phyloP scores from a whole-genome alignment of 106 monocot species.

The Vanilla planifolia region DNA sequence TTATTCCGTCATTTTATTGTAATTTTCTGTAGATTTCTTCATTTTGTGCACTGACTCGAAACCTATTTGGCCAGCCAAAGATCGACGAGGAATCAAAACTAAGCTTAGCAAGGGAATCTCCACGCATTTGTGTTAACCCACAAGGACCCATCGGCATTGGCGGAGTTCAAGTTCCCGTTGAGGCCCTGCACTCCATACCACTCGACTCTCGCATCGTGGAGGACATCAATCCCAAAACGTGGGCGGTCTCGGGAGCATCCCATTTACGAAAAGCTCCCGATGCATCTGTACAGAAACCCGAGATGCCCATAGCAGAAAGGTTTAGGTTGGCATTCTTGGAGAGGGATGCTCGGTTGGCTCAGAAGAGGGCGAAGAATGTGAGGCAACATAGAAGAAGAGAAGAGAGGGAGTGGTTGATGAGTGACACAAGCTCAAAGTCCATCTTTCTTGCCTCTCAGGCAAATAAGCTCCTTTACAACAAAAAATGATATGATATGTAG shows the following conservation, averaged over 20 bases:
- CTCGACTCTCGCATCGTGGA: slow-evolving; percentile 53
- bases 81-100: slow-evolving; percentile 69
- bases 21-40: too few relatives aligned
- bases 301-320: slow-evolving; percentile 65
- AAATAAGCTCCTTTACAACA: slow-evolving; percentile 31
- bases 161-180: slow-evolving; percentile 44
- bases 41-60: too few relatives aligned
- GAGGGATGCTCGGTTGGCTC: slow-evolving; percentile 79
- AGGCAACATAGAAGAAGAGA: slow-evolving; percentile 67
- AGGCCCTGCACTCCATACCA: slow-evolving; percentile 36
- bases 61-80: slow-evolving; percentile 43
- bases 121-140: slow-evolving; percentile 75
- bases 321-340: slow-evolving; percentile 83
- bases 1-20: too few relatives aligned
- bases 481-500: too few relatives aligned
- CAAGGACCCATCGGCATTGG: slow-evolving; percentile 34
- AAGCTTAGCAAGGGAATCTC: slow-evolving; percentile 60
- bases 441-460: slow-evolving; percentile 67
- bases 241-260: slow-evolving; percentile 34
- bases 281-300: not conserved
- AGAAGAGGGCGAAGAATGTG: slow-evolving; percentile 87
- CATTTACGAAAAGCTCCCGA: slow-evolving; percentile 5
- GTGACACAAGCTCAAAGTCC: slow-evolving; percentile 57
- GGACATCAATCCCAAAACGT: slow-evolving; percentile 76
- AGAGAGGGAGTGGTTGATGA: slow-evolving; percentile 59